Base-by-base conservation (phyloP, 2,329 filamentous ascomycete species). In the Arthrobotrys conoides region DNA sequence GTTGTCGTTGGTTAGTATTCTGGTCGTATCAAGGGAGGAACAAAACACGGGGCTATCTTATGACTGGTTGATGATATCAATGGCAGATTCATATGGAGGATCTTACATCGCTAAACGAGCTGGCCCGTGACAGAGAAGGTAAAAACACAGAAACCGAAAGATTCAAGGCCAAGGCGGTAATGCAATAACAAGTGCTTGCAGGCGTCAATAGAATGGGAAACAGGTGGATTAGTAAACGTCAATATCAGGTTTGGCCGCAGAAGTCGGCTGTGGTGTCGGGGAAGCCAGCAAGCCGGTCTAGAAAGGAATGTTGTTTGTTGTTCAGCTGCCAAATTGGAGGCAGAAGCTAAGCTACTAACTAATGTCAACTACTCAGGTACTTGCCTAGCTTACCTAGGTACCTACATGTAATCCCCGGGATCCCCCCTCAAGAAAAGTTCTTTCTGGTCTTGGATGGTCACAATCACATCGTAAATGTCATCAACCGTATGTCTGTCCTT, bases 241-340 rank as follows among this genome's bases (percentile, higher is more conserved):
- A 69, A 30, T 48, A 55, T 69, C 41, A 44, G 57, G 61, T 44
- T 55, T 22, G 63, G 63, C 48, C 70, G 27, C 51, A 59, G 61
- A 33, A 27, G 59, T 71, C 68, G 69, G 46, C 49, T 44, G 48
- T 72, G 69, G 59, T 63, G 55, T 72, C 61, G 69, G 59, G 61
- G 70, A 61, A 66, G 57, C 36, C 53, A 63, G 46, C 63, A 33
- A 27, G 70, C 57, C 36, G 6, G 27, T 30, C 27, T 6, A 69
- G 59, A 71, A 75, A 69, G 71, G 71, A 75, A 75, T 75, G 71
- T 69, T 75, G 71, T 75, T 71, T 68, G 64, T 75, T 69, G 71
- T 69, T 75, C 71, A 75, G 71, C 71, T 75, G 71, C 71, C 71
- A 63, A 73, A 59, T 67, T 73, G 49, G 71, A 75, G 53, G 63